Percentiles rank a stretch among this genome's conserved stretches.
Conservation (phyloP, 257 asterid species). For the Gentiana straminea region DNA sequence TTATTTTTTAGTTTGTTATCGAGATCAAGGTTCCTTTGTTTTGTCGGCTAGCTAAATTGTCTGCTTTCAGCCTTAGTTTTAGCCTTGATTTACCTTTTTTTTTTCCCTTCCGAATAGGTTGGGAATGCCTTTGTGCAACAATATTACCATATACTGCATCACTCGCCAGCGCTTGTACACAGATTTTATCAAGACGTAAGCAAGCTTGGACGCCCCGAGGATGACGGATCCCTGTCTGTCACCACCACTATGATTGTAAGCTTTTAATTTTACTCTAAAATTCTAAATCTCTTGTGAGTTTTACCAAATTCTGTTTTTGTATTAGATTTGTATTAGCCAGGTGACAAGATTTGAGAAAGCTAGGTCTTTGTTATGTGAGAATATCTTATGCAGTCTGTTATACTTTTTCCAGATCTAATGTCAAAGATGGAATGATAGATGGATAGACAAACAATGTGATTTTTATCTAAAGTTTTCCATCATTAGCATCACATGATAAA, state of each 20-base stretch:
- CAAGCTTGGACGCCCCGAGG: constrained; percentile 78
- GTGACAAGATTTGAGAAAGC: too few relatives aligned
- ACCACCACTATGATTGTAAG: constrained; percentile 83
- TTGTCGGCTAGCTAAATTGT: neutral
- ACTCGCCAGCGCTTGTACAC: constrained; percentile 62
- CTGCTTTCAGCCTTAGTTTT: neutral
- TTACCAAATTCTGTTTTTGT: neutral
- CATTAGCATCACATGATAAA: too few relatives aligned
- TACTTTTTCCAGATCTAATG: too few relatives aligned
- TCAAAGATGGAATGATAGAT: too few relatives aligned
- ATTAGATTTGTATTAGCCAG: too few relatives aligned
- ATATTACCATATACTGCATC: constrained; percentile 75
- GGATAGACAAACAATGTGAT: too few relatives aligned
- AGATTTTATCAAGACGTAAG: constrained; percentile 81
- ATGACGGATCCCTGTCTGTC: constrained; percentile 61
- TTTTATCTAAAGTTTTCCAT: too few relatives aligned
- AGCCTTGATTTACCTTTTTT: neutral
- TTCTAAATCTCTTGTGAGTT: neutral
- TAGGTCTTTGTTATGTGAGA: too few relatives aligned
- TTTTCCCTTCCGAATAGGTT: constrained; percentile 31
- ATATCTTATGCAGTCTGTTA: too few relatives aligned
- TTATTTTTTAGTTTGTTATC: neutral
- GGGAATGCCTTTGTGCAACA: constrained; percentile 88
- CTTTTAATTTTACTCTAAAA: constrained; percentile 1
- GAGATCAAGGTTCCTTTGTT: neutral